Base-by-base conservation (phyloP, 2,329 filamentous ascomycete genomes). In the Exutisphaerella laricina region DNA sequence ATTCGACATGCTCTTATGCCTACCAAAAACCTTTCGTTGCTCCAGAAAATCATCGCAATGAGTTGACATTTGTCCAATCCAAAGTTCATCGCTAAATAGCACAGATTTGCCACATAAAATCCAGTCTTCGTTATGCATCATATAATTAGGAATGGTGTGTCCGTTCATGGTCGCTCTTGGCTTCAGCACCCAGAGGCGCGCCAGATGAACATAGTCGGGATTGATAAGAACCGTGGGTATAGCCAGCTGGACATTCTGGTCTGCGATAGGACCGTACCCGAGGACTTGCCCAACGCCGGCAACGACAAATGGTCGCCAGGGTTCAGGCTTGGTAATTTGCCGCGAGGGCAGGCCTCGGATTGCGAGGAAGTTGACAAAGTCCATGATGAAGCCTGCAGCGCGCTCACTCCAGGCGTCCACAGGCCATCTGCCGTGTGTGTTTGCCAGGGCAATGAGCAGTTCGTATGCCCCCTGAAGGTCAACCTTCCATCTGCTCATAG, bases 41-140 rank as follows among this genome's bases (percentile, higher is more conserved):
- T 55, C 52, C 16, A 48, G 42, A 34, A 46, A 46, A 43, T 45
- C 49, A 10, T 51, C 56, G n/a, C 43, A 40, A 28, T 48, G 17
- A 6, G 17, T 20, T 18, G 54, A 43, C 41, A 60, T 45, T 17
- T 53, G 42, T 35, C 51, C 46, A 39, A 58, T 50, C 7, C 55
- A 58, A 5, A 49, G 20, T 42, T 61, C 58, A 42, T 68, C 67
- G 13, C 62, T 64, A 56, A 70, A 69, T 5, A 70, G 44, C 2
- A 64, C 58, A 2, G 61, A 61, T 53, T 70, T 70, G 3, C 60
- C 60, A 22, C 63, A 53, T 20, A 70, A 26, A 2, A 61, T 67
- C 68, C 68, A 70, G 18, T 62, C 59, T 5, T 43, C 31, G 18
- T 39, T 36, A 18, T 41, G 21, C 25, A 34, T 41, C 4, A 46